phyloP scores from a whole-genome alignment of 2,329 filamentous ascomycete species.

The Epichloe typhina region DNA sequence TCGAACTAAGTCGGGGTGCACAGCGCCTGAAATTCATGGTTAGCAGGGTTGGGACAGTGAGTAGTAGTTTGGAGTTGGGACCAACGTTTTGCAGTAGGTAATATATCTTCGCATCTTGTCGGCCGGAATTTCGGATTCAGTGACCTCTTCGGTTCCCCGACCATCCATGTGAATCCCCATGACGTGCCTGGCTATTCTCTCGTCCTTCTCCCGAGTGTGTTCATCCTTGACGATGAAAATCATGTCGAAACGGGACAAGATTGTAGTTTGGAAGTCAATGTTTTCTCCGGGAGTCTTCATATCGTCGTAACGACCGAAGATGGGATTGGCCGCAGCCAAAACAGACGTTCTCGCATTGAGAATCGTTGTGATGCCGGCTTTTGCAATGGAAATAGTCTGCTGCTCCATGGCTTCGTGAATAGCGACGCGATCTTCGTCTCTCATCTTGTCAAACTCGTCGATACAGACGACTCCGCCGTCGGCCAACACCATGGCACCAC shows the following conservation, averaged over 20 bases:
- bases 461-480: slow-evolving; percentile 97
- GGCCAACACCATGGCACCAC: slow-evolving; percentile 94
- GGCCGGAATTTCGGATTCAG: slow-evolving; percentile 78
- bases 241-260: slow-evolving; percentile 97
- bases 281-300: slow-evolving; percentile 96
- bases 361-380: slow-evolving; percentile 96
- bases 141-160: slow-evolving; percentile 65
- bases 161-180: slow-evolving; percentile 96
- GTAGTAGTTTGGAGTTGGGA: slow-evolving; percentile 45
- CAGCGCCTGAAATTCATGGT: slow-evolving; percentile 50
- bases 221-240: slow-evolving; percentile 98
- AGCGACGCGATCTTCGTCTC: slow-evolving; percentile 91
- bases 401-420: slow-evolving; percentile 99
- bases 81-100: slow-evolving; percentile 89
- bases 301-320: slow-evolving; percentile 96
- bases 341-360: slow-evolving; percentile 93
- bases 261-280: slow-evolving; percentile 98
- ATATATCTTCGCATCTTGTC: slow-evolving; percentile 98
- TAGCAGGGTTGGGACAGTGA: slow-evolving; percentile 12
- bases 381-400: slow-evolving; percentile 97
- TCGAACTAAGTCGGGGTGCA: slow-evolving; percentile 76
- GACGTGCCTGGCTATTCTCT: slow-evolving; percentile 90
- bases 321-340: slow-evolving; percentile 87
- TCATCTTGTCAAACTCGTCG: slow-evolving; percentile 99
- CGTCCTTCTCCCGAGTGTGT: slow-evolving; percentile 78